phyloP scores from a whole-genome alignment of 305 asterid species.

The Fraxinus nigra region DNA sequence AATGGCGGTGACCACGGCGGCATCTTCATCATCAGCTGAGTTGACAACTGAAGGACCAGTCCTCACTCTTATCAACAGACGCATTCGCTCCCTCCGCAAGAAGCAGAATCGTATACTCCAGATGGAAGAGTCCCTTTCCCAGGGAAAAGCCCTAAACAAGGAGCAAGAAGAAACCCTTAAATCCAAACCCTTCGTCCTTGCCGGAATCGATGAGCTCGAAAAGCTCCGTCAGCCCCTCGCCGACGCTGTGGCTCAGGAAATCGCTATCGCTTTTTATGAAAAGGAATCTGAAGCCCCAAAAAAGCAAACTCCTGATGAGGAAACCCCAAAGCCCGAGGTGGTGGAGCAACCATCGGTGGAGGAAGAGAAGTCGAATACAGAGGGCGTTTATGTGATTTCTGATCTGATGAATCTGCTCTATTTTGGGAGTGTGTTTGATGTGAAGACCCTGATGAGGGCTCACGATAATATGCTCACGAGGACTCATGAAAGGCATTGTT shows the following conservation, averaged over 20 bases:
- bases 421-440: conserved; percentile 78
- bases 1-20: conserved; percentile 40
- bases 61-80: conserved; percentile 62
- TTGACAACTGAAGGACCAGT: conserved; percentile 58
- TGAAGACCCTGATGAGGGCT: conserved; percentile 47
- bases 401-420: conserved; percentile 70
- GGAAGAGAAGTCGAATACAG: conserved; percentile 17
- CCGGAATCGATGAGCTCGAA: conserved; percentile 73
- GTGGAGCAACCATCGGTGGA: background rate
- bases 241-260: conserved; percentile 53
- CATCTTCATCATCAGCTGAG: conserved; percentile 38
- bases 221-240: conserved; percentile 62
- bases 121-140: conserved; percentile 68
- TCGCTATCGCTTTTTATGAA: conserved; percentile 31
- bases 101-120: conserved; percentile 64
- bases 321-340: background rate
- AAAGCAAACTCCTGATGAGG: conserved; percentile 14
- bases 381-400: conserved; percentile 32
- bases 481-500: conserved; percentile 85
- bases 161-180: conserved; percentile 37
- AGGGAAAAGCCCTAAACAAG: conserved; percentile 41
- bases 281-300: conserved; percentile 11
- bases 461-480: conserved; percentile 62
- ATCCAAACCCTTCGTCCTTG: conserved; percentile 53
- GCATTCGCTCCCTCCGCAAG: conserved; percentile 72